Evolutionary conservation across 306 rosid genomes (phyloP), one percentile per base, ranked within the genome.

Genomic region (Ceratonia siliqua): DNA sequence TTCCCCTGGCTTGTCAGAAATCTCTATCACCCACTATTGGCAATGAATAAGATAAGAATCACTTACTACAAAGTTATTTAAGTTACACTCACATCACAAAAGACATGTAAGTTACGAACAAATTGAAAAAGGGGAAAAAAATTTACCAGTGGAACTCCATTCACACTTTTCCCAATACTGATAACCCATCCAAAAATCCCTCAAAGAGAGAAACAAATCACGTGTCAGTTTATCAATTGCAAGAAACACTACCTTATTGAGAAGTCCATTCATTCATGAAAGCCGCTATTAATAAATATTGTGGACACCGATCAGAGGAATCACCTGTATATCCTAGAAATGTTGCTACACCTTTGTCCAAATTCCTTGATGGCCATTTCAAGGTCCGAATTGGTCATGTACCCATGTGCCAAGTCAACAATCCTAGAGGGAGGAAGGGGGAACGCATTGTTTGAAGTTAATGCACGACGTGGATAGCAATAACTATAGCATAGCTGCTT

Each of bases 261-360:
- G 30, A 58, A 45, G 8, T 21, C 39, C 59, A 69, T 13, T 61
- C 27, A 73, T 39, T 77, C 77, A 55, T n/a, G 7, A 56, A 69
- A 68, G 46, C 30, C 12, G 27, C 43, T 15, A 22, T 3, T 50
- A 21, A 25, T 17, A 21, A 70, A 5, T 68, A 55, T 28, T 58
- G 11, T 22, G 17, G 13, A 21, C 24, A 68, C 15, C 50, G n/a
- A 77, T 67, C 41, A 75, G 81, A 79, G 78, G 75, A 87, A 84
- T 88, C 85, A 94, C 99, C 96, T 94, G 87, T 94, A 94, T 62
- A 94, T 87, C 80, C 92, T 87, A 78, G 97, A 88, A 85, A 92
- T 94, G 79, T 82, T 89, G 62, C 89, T 86, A 72, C 97, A 90
- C 83, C 90, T 87, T 82, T 56, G 72, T 58, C 87, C 89, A 20